Evolutionary conservation across 306 rosid genomes (phyloP).

Genomic region (Lablab purpureus): DNA sequence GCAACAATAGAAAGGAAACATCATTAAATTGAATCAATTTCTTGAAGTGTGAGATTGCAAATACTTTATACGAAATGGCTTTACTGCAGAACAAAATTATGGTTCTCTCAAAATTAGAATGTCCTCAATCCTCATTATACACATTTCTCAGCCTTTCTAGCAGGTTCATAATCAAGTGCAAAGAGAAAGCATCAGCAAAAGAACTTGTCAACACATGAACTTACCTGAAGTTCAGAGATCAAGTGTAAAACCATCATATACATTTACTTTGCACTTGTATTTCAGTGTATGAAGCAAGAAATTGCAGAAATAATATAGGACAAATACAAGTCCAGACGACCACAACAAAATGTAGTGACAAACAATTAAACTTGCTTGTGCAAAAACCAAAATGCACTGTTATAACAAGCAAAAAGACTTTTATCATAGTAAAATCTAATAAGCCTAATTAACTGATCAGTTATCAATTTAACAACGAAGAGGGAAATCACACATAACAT

Average conservation of each 20-base stretch:
- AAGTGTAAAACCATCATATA: constrained; percentile 67
- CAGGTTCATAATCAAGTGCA: constrained; percentile 15
- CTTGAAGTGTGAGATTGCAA: too few relatives aligned
- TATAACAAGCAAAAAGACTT: not conserved
- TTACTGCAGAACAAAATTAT: too few relatives aligned
- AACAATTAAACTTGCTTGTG: not conserved
- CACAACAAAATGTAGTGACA: too few relatives aligned
- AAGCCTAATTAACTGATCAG: too few relatives aligned
- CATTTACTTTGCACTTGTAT: constrained; percentile 28
- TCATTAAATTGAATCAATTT: too few relatives aligned
- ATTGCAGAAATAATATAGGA: too few relatives aligned
- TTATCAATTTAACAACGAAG: too few relatives aligned
- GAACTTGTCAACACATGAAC: constrained; percentile 59
- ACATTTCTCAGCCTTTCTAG: not conserved
- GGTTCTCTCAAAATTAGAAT: not conserved
- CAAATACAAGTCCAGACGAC: too few relatives aligned
- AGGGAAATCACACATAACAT: too few relatives aligned
- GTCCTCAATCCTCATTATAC: not conserved
- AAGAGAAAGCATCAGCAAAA: constrained; percentile 54
- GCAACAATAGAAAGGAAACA: too few relatives aligned
- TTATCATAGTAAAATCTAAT: not conserved
- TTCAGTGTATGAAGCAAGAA: too few relatives aligned
- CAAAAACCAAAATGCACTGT: not conserved
- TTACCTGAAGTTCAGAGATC: constrained; percentile 75
- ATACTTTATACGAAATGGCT: too few relatives aligned